These are phyloP conservation scores for Penicillium hordei DNA, from an alignment of 2,329 filamentous ascomycete species.

Conservation along the genomic window DNA sequence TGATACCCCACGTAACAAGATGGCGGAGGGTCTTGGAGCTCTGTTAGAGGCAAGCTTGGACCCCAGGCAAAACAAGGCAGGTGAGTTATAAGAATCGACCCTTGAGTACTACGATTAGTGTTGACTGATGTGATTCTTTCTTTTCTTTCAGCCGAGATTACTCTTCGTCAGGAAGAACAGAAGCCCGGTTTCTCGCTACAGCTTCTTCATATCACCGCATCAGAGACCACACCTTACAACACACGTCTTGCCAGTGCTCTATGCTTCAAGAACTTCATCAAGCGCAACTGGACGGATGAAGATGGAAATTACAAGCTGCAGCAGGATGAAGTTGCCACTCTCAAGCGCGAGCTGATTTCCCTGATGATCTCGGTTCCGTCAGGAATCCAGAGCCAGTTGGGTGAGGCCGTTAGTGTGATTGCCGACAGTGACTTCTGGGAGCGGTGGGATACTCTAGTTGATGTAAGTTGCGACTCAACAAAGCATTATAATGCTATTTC, in stretches of 20 bases:
- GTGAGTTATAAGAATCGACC: slow-evolving; percentile 50
- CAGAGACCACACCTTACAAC: slow-evolving; percentile 68
- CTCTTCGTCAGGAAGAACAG: slow-evolving; percentile 73
- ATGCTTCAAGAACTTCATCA: slow-evolving; percentile 98
- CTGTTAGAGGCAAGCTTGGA: slow-evolving; percentile 89
- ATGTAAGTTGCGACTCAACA: slow-evolving; percentile 53
- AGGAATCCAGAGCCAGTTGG: slow-evolving; percentile 87
- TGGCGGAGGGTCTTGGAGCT: slow-evolving; percentile 61
- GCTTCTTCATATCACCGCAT: slow-evolving; percentile 86
- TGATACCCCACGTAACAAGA: slow-evolving; percentile 42
- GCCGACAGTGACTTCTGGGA: slow-evolving; percentile 97
- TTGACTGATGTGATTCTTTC: slow-evolving; percentile 4
- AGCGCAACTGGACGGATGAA: slow-evolving; percentile 91
- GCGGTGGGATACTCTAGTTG: slow-evolving; percentile 92
- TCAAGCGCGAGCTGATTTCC: slow-evolving; percentile 93
- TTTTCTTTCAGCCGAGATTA: slow-evolving; percentile 67
- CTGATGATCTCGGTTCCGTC: slow-evolving; percentile 92
- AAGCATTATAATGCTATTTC: neutral
- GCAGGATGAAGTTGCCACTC: slow-evolving; percentile 76
- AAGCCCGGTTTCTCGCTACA: slow-evolving; percentile 85
- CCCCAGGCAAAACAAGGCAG: slow-evolving; percentile 83
- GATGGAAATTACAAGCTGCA: slow-evolving; percentile 91
- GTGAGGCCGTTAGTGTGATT: slow-evolving; percentile 94
- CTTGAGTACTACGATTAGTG: neutral
- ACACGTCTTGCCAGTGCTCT: slow-evolving; percentile 84